A percentile compares a stretch with the other conserved stretches of the same genome.
Evolutionary conservation across 768 basidiomycete genomes (phyloP).

Genomic region (Pulveroboletus sp.): DNA sequence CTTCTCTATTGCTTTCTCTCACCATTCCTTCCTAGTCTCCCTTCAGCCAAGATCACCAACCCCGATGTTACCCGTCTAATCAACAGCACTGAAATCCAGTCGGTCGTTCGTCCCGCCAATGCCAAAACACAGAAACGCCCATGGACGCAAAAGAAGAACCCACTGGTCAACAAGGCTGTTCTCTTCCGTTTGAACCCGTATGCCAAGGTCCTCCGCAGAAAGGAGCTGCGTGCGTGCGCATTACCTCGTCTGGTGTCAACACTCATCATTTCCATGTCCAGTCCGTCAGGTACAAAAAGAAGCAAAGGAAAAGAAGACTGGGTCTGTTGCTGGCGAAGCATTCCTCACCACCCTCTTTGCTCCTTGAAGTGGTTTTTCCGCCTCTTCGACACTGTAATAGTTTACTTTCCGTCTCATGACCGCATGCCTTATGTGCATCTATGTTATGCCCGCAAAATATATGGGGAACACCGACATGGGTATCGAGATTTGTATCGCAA

Average conservation of each 20-base stretch:
- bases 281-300: conserved; percentile 72
- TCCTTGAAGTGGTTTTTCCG: conserved; percentile 50
- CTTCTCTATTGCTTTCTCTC: background rate
- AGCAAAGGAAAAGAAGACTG: conserved; percentile 58
- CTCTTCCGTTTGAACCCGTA: conserved; percentile 99
- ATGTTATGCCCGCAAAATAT: conserved; percentile 18
- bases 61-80: conserved; percentile 96
- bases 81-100: conserved; percentile 98
- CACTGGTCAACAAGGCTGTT: conserved; percentile 87
- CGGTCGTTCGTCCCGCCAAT: conserved; percentile 89
- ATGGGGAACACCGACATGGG: conserved; percentile 4
- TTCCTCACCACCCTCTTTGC: conserved; percentile 87
- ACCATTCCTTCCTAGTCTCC: conserved; percentile 53
- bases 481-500: background rate
- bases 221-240: conserved; percentile 76
- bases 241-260: background rate
- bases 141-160: conserved; percentile 99
- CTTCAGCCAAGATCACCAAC: conserved; percentile 94
- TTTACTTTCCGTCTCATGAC: conserved; percentile 4
- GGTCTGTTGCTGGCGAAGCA: conserved; percentile 68
- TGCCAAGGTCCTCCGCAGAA: conserved; percentile 88
- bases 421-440: conserved; percentile 12
- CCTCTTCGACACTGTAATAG: conserved; percentile 1
- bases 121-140: conserved; percentile 86
- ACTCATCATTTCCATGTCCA: conserved; percentile 27